phyloP scores from a whole-genome alignment of 257 asterid genomes.

The Lantana camara region DNA sequence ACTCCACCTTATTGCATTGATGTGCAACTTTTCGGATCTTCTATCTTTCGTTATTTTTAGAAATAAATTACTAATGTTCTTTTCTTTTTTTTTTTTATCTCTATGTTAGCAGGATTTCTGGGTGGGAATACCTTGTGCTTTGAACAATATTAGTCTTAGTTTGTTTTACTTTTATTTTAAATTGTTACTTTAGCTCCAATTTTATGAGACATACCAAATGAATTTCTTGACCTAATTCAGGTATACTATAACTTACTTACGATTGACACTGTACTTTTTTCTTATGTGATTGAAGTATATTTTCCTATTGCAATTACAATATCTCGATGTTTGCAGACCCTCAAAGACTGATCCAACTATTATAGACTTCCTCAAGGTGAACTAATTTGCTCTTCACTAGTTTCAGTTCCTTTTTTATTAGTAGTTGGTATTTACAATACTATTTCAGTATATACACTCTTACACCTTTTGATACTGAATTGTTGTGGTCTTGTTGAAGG shows the following conservation, averaged over 20 bases:
- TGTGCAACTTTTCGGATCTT: too few relatives aligned
- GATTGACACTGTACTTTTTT: constrained; percentile 8
- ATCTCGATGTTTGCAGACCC: constrained; percentile 62
- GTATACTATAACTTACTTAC: constrained; percentile 10
- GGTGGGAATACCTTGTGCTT: too few relatives aligned
- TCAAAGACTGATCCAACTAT: constrained; percentile 62
- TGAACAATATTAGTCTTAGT: too few relatives aligned
- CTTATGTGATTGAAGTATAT: constrained; percentile 27
- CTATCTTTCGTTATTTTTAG: too few relatives aligned
- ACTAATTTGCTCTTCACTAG: constrained; percentile 17
- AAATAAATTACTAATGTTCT: too few relatives aligned
- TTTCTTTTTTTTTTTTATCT: too few relatives aligned
- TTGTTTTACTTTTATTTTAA: too few relatives aligned
- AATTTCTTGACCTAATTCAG: too few relatives aligned
- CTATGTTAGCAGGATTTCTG: too few relatives aligned
- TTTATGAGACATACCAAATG: too few relatives aligned
- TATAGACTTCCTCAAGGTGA: constrained; percentile 82
- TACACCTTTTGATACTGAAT: constrained; percentile 21
- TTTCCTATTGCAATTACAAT: constrained; percentile 56
- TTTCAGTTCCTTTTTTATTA: constrained; percentile 14
- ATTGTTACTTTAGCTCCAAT: too few relatives aligned
- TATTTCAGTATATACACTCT: constrained; percentile 19
- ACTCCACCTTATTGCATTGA: too few relatives aligned
- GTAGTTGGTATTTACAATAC: constrained; percentile 18
- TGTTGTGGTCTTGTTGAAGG: constrained; percentile 72